A percentile compares a stretch with the other conserved stretches of the same genome.
phyloP scores from a whole-genome alignment of 768 basidiomycete genomes.

The Tephrocybe rancida region DNA sequence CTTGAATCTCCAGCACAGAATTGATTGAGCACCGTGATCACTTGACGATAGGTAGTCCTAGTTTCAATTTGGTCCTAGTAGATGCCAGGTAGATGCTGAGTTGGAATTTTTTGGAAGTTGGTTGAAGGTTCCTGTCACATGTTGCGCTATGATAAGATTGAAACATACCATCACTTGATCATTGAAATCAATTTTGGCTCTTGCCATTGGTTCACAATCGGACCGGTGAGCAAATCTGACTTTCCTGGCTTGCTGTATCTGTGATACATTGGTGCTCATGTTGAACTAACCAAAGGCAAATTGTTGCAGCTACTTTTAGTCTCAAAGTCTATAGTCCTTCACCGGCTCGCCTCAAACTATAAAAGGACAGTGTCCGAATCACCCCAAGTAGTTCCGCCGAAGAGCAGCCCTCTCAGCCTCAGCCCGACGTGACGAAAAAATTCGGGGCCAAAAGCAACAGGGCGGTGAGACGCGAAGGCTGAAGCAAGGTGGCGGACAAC shows the following conservation, averaged over 20 bases:
- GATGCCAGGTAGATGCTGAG: too few species aligned
- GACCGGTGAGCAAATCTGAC: background rate
- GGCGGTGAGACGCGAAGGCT: conserved; percentile 1
- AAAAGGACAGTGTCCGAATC: background rate
- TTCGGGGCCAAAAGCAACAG: conserved; percentile 12
- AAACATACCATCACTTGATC: too few species aligned
- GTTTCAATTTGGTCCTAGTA: too few species aligned
- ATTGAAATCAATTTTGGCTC: too few species aligned
- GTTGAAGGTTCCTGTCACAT: too few species aligned
- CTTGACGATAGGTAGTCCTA: too few species aligned
- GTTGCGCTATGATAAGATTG: too few species aligned
- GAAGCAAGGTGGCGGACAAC: conserved; percentile 10
- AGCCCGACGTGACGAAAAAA: background rate
- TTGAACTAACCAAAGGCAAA: background rate
- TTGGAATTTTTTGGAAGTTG: too few species aligned
- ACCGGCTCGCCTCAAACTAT: background rate
- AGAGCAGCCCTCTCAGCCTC: too few species aligned
- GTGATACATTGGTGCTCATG: background rate
- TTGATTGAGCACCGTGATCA: too few species aligned
- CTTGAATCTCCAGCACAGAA: too few species aligned
- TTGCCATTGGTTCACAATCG: too few species aligned
- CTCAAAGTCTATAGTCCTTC: background rate
- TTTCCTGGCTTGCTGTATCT: background rate
- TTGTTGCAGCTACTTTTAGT: background rate
- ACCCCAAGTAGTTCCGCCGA: background rate